Evolutionary conservation across 2,329 filamentous ascomycete genomes (phyloP).

Genomic region (Epicoccum sorghinum): DNA sequence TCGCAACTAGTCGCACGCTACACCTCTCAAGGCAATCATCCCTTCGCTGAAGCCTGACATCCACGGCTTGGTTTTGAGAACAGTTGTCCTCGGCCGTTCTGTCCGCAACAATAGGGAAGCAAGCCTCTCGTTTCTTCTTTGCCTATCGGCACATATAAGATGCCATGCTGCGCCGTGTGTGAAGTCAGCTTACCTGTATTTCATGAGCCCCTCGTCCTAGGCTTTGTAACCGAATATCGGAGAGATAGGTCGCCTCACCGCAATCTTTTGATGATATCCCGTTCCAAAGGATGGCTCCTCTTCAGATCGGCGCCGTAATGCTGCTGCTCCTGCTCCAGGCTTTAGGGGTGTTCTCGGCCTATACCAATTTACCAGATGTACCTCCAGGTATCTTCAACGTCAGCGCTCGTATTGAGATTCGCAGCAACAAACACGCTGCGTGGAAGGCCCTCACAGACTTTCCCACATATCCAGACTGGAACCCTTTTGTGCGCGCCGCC

Average conservation of each 20-base stretch:
- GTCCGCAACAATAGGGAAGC: neutral
- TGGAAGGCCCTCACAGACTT: slow-evolving; percentile 40
- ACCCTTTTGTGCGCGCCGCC: slow-evolving; percentile 40
- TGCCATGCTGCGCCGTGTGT: neutral
- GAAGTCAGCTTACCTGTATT: neutral
- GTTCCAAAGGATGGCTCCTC: neutral
- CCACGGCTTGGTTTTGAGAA: neutral
- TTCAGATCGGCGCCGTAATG: neutral
- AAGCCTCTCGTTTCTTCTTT: neutral
- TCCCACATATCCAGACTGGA: slow-evolving; percentile 37
- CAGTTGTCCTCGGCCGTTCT: neutral
- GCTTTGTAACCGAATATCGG: too few species aligned
- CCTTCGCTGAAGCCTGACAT: neutral
- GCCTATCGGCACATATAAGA: neutral
- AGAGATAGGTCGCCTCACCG: too few species aligned
- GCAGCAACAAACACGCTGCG: slow-evolving; percentile 25
- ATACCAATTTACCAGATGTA: slow-evolving; percentile 35
- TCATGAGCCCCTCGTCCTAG: neutral
- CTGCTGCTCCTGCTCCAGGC: slow-evolving; percentile 7
- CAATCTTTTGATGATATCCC: too few species aligned
- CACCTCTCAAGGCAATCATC: neutral
- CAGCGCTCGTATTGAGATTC: slow-evolving; percentile 34
- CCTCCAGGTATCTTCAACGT: slow-evolving; percentile 38
- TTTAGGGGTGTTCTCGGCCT: slow-evolving; percentile 5
- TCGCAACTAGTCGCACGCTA: neutral